A percentile compares a stretch with the other conserved stretches of the same genome.
These are phyloP conservation scores for Penicillium steckii DNA, from an alignment of 495 filamentous ascomycete species.

Conservation along the genomic window DNA sequence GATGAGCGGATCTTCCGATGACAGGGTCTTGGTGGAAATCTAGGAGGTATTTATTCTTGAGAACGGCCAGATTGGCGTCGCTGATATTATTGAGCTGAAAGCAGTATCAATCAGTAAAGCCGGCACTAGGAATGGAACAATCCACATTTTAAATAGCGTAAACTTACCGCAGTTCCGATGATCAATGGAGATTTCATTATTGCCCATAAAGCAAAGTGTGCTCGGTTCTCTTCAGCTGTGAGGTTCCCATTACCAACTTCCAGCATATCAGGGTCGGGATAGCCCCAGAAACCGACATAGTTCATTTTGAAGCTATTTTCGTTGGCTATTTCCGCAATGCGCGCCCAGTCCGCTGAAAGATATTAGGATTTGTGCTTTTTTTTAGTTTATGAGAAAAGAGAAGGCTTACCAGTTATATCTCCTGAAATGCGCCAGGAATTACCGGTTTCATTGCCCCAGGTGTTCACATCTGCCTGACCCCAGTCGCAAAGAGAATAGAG, in stretches of 20 bases:
- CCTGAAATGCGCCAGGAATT: slow-evolving; percentile 56
- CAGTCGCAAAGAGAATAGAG: slow-evolving; percentile 67
- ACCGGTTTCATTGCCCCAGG: slow-evolving; percentile 50
- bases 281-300: slow-evolving; percentile 51
- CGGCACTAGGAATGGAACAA: neutral
- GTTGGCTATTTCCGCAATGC: slow-evolving; percentile 41
- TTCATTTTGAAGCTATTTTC: slow-evolving; percentile 47
- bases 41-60: slow-evolving; percentile 59
- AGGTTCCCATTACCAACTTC: slow-evolving; percentile 65
- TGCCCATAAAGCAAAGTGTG: slow-evolving; percentile 57
- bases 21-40: slow-evolving; percentile 62
- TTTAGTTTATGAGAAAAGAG: slow-evolving; percentile 6
- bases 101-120: neutral
- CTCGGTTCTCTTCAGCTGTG: slow-evolving; percentile 46
- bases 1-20: slow-evolving; percentile 51
- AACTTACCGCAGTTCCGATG: slow-evolving; percentile 52
- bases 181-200: slow-evolving; percentile 57
- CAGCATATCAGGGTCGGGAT: slow-evolving; percentile 67
- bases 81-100: slow-evolving; percentile 43
- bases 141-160: neutral
- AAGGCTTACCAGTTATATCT: slow-evolving; percentile 49
- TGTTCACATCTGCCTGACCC: slow-evolving; percentile 53
- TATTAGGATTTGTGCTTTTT: slow-evolving; percentile 13
- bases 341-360: slow-evolving; percentile 35
- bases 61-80: slow-evolving; percentile 44